phyloP scores from a whole-genome alignment of 2,329 filamentous ascomycete species.

The Sporothrix schenckii region DNA sequence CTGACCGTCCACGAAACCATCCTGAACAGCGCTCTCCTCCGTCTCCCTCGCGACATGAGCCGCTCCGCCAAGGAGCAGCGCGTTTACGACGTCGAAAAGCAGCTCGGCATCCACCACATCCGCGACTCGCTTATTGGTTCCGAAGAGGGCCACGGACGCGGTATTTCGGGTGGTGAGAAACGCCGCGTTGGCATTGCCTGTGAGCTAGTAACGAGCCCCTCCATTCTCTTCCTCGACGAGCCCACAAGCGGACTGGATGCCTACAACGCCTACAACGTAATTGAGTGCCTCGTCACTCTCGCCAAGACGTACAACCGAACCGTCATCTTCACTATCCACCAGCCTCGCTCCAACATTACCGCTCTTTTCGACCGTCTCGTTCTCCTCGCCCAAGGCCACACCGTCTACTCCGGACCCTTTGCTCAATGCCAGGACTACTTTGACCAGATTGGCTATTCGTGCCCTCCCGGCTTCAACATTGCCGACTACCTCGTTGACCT shows the following conservation, averaged over 20 bases:
- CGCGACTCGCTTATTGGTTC: conserved; percentile 94
- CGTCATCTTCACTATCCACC: conserved; percentile 97
- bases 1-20: conserved; percentile 98
- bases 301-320: conserved; percentile 97
- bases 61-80: conserved; percentile 83
- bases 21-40: conserved; percentile 85
- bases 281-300: conserved; percentile 91
- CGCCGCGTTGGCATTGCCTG: conserved; percentile 95
- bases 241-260: conserved; percentile 95
- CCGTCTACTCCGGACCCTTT: conserved; percentile 93
- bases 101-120: conserved; percentile 92
- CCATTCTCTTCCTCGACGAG: conserved; percentile 95
- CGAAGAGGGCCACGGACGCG: conserved; percentile 89
- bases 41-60: conserved; percentile 91
- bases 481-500: conserved; percentile 96
- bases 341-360: conserved; percentile 96
- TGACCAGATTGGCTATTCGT: conserved; percentile 85
- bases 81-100: conserved; percentile 90
- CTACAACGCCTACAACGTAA: conserved; percentile 96
- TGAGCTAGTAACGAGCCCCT: conserved; percentile 94
- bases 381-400: conserved; percentile 82
- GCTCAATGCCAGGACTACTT: conserved; percentile 89
- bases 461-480: conserved; percentile 97
- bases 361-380: conserved; percentile 95
- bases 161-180: conserved; percentile 97